Evolutionary conservation across 805 yeast genomes (phyloP), one percentile per base, ranked within the genome.

Genomic region (Candida xiaguanensis): DNA sequence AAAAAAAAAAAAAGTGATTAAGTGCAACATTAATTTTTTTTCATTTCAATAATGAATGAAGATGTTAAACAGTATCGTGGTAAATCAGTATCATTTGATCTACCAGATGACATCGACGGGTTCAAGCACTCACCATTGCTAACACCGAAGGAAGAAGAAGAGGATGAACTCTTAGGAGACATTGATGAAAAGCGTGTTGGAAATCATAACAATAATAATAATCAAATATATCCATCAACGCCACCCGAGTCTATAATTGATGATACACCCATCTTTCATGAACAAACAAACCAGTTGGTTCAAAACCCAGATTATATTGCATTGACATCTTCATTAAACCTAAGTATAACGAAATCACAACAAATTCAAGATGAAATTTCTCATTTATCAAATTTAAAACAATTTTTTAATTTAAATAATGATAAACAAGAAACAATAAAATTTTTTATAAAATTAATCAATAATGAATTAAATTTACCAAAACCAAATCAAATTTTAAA

Each of bases 91-190:
- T 45, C 53, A 43, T 60, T 60, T 34, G 63, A 57, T 29, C 46
- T 55, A 18, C 42, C 55, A 8, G 40, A 45, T 26, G 37, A 40
- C 29, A 52, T 58, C 38, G 52, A 53, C 40, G 49, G 46, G 24
- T 62, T 59, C 40, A 58, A 60, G 27, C 47, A 48, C 40, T 56
- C 65, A 31, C 71, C 70, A 5, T 55, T 67, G 24, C 53, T 67
- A 36, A 67, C 73, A 2, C 73, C 73, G 4, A 66, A 65, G 42
- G 68, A 67, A 18, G 73, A 66, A 26, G 65, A 63, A 34, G 62
- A 64, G 38, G 65, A 59, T 20, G 56, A 57, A n/a, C n/a, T n/a
- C 41, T 53, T 55, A 20, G 53, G 52, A 15, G 35, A 33, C 9
- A 16, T 24, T 4, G 42, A 29, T 20, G 34, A 29, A 15, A 25